Conservation (phyloP, 75 land plant genomes). For the Pinus taeda region DNA sequence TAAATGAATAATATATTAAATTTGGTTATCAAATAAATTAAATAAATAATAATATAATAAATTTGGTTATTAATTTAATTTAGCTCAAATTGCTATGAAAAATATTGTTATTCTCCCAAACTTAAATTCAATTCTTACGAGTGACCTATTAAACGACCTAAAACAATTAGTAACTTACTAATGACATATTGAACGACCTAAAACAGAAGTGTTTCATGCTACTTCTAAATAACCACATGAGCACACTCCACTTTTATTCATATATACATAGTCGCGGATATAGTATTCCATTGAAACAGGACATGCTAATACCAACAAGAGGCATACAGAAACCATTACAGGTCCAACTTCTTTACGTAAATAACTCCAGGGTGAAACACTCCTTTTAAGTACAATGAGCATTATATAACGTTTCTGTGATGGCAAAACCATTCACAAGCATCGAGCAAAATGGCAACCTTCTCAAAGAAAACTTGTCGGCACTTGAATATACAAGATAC, state of each 20-base stretch:
- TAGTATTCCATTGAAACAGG: not conserved
- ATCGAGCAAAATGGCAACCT: not conserved
- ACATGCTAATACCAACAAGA: not conserved
- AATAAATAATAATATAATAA: too few species aligned
- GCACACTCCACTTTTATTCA: not conserved
- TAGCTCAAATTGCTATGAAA: too few species aligned
- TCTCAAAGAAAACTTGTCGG: too few species aligned
- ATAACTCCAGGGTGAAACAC: not conserved
- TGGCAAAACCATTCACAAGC: constrained; percentile 7
- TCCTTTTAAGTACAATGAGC: not conserved
- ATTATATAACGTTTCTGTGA: not conserved
- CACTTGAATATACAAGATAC: not conserved
- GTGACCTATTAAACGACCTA: too few species aligned
- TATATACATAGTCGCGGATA: not conserved
- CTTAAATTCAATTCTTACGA: too few species aligned
- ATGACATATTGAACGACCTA: not conserved
- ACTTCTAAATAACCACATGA: not conserved
- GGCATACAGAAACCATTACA: not conserved
- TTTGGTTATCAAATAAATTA: too few species aligned
- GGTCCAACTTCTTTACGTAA: not conserved
- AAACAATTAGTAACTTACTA: too few species aligned
- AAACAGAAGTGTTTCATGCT: not conserved
- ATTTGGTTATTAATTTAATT: too few species aligned
- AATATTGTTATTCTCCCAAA: too few species aligned
- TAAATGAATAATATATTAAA: too few species aligned